Base-by-base conservation (phyloP, 805 yeast genomes). In the Priceomyces haplophilus region DNA sequence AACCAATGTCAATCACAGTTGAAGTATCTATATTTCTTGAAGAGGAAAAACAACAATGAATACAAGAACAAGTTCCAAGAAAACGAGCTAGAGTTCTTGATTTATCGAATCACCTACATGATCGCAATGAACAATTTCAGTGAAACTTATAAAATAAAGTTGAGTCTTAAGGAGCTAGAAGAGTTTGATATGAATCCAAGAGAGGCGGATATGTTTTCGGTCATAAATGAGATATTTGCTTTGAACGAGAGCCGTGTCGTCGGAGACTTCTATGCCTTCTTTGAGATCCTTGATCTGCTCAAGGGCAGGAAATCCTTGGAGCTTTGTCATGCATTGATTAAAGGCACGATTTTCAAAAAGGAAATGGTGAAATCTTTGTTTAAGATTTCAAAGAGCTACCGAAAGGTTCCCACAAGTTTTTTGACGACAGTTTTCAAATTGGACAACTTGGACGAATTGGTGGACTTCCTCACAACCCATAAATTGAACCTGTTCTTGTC, bases 1-100 rank as follows among this genome's bases (percentile, higher is more conserved):
- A 93, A 93, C 65, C 97, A 91, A 61, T 93, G 98, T 59, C 95
- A 86, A 61, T 80, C 95, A 12, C 88, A 88, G 53, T 65, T 93
- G 39, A 78, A 78, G 48, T 69, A 75, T 35, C 66, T 90, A 18
- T 90, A 84, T 56, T 76, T 69, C 20, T 46, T 51, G 16, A 56
- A 58, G 17, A 61, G 64, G 7, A 57, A 65, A n/a, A 52, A 50
- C 24, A 55, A 51, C 20, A 50, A 58, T 3, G 67, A 69, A 42
- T 63, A 45, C n/a, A 21, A 40, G 2, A 38, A 33, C 6, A 46
- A 38, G 16, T 58, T 57, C 43, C 45, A 47, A 24, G 40, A 44
- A 12, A 35, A 46, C 6, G 69, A 72, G 50, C 66, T 73, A 37
- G 97, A 90, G 56, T 88, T 87, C 54, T 62, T 80, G 31, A 74